Percentiles rank a stretch among this genome's conserved stretches.
Conservation (phyloP, 2,329 filamentous ascomycete genomes). For the Thielaviopsis populi region DNA sequence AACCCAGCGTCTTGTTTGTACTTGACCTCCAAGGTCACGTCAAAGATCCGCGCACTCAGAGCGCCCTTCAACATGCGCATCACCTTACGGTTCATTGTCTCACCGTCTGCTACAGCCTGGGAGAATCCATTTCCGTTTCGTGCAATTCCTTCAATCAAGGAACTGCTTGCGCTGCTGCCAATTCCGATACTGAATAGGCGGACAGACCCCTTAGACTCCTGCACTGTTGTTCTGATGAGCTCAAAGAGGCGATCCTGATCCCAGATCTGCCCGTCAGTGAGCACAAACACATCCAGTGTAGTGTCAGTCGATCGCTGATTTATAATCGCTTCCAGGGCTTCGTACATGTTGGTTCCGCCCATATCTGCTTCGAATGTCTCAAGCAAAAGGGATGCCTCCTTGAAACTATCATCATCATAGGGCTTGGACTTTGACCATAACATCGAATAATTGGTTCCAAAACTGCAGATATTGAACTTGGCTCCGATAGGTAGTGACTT, state of each 20-base stretch:
- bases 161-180: conserved; percentile 34
- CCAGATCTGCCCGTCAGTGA: conserved; percentile 45
- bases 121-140: conserved; percentile 41
- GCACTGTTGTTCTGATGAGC: conserved; percentile 30
- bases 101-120: conserved; percentile 45
- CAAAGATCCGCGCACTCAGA: conserved; percentile 47
- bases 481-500: conserved; percentile 48
- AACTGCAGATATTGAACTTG: conserved; percentile 58
- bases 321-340: conserved; percentile 32
- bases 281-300: conserved; percentile 38
- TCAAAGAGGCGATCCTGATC: conserved; percentile 29
- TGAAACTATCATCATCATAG: conserved; percentile 32
- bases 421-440: conserved; percentile 32
- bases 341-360: conserved; percentile 40
- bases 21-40: conserved; percentile 49
- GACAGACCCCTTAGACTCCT: conserved; percentile 29
- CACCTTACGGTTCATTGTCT: conserved; percentile 54
- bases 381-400: conserved; percentile 30
- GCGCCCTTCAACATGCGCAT: conserved; percentile 61
- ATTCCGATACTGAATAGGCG: conserved; percentile 42
- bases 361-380: conserved; percentile 30
- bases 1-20: conserved; percentile 27
- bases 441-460: conserved; percentile 35
- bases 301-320: conserved; percentile 29
- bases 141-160: conserved; percentile 40